Evolutionary conservation across 73 alveolate species (phyloP), one percentile per base, ranked within the genome.

Genomic region (Paramecium sexaurelia): DNA sequence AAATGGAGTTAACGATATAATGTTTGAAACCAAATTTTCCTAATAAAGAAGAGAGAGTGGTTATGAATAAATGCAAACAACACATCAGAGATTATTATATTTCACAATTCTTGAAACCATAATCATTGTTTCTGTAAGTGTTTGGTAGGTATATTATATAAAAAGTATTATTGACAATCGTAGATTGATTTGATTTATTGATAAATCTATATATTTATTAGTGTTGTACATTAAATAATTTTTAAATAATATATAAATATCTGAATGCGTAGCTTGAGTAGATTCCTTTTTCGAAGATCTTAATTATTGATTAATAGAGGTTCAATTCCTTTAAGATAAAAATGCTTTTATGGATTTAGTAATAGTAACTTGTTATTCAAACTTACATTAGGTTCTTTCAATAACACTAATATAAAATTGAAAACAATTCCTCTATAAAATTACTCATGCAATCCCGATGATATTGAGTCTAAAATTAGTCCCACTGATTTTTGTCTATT

Each of bases 111-210:
- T 88, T 41, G 94, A 88, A 69, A 88, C 87, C 15, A 11, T 69
- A 9, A 33, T 88, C 37, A 82, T 88, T 1, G 20, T 88, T 0
- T 15, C 68, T 6, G 94, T 82, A 6, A 88, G 91, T 39, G 75
- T 82, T 15, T 88, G 94, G 94, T 37, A 88, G 26, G 87, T 88
- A 57, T 88, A 88, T 68, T 88, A 88, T 68, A 88, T 88, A 8
- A 88, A 88, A 35, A 88, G 83, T 75, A 88, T 88, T 32, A 75
- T 88, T 27, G 94, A 88, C 24, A 88, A 69, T 68, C 66, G 87
- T 55, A 88, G 94, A 88, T 43, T 88, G 67, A 82, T 88, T 88
- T 88, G 94, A 88, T 39, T 27, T 41, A 57, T 55, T 51, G 67
- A 51, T 51, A 51, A 51, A 51, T 51, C 9, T 51, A 51, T 51